Base-by-base conservation (phyloP, 306 rosid genomes). In the Vicia sativa region DNA sequence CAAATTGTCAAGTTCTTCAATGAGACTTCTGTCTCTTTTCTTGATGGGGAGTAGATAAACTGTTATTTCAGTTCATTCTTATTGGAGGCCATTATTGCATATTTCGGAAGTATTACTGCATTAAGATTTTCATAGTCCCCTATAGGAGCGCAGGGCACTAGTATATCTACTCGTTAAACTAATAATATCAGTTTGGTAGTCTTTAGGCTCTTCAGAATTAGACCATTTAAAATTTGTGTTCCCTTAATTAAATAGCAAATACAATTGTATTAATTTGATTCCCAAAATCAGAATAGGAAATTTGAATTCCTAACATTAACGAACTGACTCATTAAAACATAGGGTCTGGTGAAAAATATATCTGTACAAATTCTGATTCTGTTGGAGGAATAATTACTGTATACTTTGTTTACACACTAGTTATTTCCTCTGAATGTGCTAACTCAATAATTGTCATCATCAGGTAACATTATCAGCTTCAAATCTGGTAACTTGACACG, bases 391-490 rank as follows among this genome's bases (percentile, higher is more conserved):
- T 37, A 28, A 35, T 49, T 15, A 25, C 28, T 7, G 4, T 29
- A 41, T 58, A 19, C 34, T 65, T 66, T 45, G 54, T 46, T 72
- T 31, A 18, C 5, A 21, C 13, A 43, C 39, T 5, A 62, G 43
- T 48, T 63, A 38, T 44, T 65, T 59, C 60, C 59, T 58, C 16
- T 57, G 73, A 66, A 70, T 25, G 65, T 74, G 70, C 53, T 65
- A 60, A 61, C 73, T 73, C 7, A 13, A 76, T 70, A 63, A 39
- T 73, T 71, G 42, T 18, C 18, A 74, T 72, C 45, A 79, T 83
- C 92, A 93, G 99, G 99, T 21, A 88, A 91, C 82, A 72, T 93
- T 81, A 93, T 93, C 78, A 82, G 91, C 83, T 93, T 93, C 87
- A 83, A 61, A 68, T 88, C 99, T 15, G 97, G 97, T 61, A 74